These are phyloP conservation scores for Pharnaceum exiguum DNA, from an alignment of 148 eudicot species.

Conservation along the genomic window DNA sequence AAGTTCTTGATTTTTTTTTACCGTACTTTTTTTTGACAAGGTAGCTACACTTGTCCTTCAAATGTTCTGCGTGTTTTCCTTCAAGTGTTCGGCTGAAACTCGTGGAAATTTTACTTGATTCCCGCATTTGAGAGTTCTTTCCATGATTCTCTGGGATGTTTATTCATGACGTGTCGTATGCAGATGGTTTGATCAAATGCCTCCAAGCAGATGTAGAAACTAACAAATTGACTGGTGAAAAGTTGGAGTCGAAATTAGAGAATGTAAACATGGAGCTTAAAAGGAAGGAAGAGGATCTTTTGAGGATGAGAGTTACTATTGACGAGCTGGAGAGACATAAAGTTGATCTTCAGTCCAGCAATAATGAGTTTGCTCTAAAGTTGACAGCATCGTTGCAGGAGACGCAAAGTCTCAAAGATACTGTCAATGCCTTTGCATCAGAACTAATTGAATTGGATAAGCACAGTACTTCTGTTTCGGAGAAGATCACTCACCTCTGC, in stretches of 20 bases:
- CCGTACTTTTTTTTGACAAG: no score
- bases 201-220: constrained; percentile 57
- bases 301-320: constrained; percentile 38
- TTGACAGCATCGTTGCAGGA: constrained; percentile 56
- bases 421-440: constrained; percentile 41
- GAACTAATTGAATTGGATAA: constrained; percentile 56
- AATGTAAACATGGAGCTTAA: constrained; percentile 43
- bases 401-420: constrained; percentile 54
- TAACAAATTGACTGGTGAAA: constrained; percentile 37
- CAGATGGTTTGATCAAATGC: constrained; percentile 59
- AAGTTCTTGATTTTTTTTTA: no score
- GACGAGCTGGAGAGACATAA: constrained; percentile 56
- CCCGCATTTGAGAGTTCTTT: neutral
- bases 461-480: constrained; percentile 52
- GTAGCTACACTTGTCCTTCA: no score
- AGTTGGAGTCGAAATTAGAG: constrained; percentile 48
- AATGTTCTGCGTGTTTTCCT: neutral
- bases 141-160: neutral
- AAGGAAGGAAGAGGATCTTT: constrained; percentile 55
- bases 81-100: neutral
- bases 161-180: constrained; percentile 16
- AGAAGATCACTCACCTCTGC: constrained; percentile 49
- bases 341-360: constrained; percentile 45
- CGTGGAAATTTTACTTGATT: neutral
- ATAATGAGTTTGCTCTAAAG: constrained; percentile 36